These are phyloP conservation scores for Filobasidium wieringae DNA, from an alignment of 768 basidiomycete species.

Conservation along the genomic window DNA sequence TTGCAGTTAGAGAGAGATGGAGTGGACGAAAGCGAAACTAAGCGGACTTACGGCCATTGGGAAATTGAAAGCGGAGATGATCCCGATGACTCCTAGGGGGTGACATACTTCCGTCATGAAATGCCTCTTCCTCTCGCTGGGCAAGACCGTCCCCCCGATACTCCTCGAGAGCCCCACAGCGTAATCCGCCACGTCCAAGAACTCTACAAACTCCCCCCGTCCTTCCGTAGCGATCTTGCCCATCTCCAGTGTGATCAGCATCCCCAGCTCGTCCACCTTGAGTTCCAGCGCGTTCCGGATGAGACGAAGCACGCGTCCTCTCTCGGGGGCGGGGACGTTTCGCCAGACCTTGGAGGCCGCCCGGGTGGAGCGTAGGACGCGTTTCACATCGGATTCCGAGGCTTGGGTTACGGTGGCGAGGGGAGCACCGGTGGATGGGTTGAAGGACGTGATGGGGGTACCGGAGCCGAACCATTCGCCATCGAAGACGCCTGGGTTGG, in stretches of 20 bases:
- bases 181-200: conserved; percentile 66
- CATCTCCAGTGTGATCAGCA: conserved; percentile 40
- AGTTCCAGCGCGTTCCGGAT: conserved; percentile 66
- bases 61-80: conserved; percentile 92
- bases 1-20: too few relatives aligned
- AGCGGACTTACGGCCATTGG: conserved; percentile 53
- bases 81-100: conserved; percentile 61
- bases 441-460: conserved; percentile 48
- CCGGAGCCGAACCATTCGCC: conserved; percentile 30
- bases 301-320: conserved; percentile 80
- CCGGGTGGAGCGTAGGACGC: conserved; percentile 55
- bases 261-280: conserved; percentile 48
- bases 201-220: conserved; percentile 83
- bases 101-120: conserved; percentile 91
- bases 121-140: conserved; percentile 81
- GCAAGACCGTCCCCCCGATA: conserved; percentile 82
- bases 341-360: conserved; percentile 64
- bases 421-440: conserved; percentile 15
- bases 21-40: too few relatives aligned
- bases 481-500: conserved; percentile 28
- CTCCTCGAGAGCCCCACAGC: conserved; percentile 83
- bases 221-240: conserved; percentile 83
- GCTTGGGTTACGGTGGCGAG: conserved; percentile 42
- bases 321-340: conserved; percentile 67
- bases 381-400: conserved; percentile 59